Conservation (phyloP, 768 basidiomycete genomes). For the Arthromyces matolae region DNA sequence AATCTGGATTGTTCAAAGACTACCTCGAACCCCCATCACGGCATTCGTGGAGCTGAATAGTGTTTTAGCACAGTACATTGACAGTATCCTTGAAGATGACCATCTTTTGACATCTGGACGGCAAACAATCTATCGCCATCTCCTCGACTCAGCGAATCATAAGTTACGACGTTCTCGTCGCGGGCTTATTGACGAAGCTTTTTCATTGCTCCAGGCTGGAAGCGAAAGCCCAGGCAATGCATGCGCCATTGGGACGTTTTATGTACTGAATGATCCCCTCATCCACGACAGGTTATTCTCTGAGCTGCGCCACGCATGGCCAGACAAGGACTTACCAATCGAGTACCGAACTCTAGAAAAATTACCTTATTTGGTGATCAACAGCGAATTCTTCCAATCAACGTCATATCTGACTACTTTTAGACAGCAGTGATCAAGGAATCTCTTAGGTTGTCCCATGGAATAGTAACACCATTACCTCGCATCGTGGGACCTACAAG, state of each 20-base stretch:
- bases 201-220: constrained; percentile 35
- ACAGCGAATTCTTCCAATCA: background rate
- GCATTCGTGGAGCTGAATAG: constrained; percentile 10
- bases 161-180: constrained; percentile 8
- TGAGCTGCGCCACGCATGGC: constrained; percentile 35
- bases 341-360: constrained; percentile 31
- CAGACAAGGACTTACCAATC: constrained; percentile 25
- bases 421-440: constrained; percentile 49
- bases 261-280: constrained; percentile 29
- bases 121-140: constrained; percentile 20
- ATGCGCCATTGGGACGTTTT: constrained; percentile 35
- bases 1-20: constrained; percentile 3
- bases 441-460: constrained; percentile 40
- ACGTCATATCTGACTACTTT: constrained; percentile 1
- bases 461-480: constrained; percentile 38
- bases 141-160: constrained; percentile 14
- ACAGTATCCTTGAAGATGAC: constrained; percentile 13
- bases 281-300: constrained; percentile 24
- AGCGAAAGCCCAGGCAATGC: constrained; percentile 37
- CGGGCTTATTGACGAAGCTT: constrained; percentile 29
- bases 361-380: constrained; percentile 40
- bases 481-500: constrained; percentile 37
- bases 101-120: constrained; percentile 9
- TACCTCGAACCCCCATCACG: constrained; percentile 8
- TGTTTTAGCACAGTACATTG: constrained; percentile 13